Percentiles rank a stretch among this genome's conserved stretches.
Evolutionary conservation across 257 asterid species (phyloP).

Genomic region (Przewalskia tangutica): DNA sequence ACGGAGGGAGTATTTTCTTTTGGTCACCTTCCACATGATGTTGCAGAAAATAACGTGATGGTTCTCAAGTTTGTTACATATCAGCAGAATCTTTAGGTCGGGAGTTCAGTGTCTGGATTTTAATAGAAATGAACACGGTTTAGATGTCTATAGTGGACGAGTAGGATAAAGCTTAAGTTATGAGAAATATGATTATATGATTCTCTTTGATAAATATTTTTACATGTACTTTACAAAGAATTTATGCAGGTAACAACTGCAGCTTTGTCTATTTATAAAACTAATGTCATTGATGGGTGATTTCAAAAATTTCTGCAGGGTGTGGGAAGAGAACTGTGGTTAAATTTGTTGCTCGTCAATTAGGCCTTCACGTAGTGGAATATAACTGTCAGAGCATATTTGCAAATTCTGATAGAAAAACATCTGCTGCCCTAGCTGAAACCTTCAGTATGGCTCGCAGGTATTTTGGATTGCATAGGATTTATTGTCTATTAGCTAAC

Average conservation of each 20-base stretch:
- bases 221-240: not conserved
- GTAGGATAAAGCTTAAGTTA: not conserved
- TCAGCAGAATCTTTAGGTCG: not conserved
- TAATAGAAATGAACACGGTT: not conserved
- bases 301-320: conserved; percentile 39
- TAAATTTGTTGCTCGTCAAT: conserved; percentile 63
- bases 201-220: not conserved
- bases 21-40: not conserved
- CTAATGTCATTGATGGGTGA: conserved; percentile 10
- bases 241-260: not conserved
- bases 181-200: not conserved
- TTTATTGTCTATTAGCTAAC: not conserved
- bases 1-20: not conserved
- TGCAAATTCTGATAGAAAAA: conserved; percentile 75
- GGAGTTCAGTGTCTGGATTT: not conserved
- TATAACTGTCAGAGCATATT: conserved; percentile 70
- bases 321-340: conserved; percentile 85
- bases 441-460: conserved; percentile 73
- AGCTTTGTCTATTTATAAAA: not conserved
- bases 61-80: not conserved
- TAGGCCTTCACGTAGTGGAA: conserved; percentile 94
- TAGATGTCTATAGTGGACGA: not conserved
- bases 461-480: conserved; percentile 26
- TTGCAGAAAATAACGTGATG: not conserved
- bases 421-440: conserved; percentile 75